Conservation (phyloP, 2,329 filamentous ascomycete species). For the Penicillium sumatraense region DNA sequence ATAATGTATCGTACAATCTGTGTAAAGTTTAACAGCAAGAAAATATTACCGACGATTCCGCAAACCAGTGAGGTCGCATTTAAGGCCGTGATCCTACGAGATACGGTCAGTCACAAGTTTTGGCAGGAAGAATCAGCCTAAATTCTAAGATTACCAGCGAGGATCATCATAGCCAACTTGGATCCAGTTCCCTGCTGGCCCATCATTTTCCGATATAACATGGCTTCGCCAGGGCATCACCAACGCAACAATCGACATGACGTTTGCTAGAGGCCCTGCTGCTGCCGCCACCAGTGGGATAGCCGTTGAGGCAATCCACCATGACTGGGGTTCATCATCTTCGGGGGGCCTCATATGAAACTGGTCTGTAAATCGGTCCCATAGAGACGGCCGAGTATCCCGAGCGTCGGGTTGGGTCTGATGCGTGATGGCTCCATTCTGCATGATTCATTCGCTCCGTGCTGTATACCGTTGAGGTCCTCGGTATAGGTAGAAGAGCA, state of each 20-base stretch:
- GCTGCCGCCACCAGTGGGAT: conserved; percentile 82
- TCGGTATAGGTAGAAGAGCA: not conserved
- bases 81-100: conserved; percentile 67
- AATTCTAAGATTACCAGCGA: conserved; percentile 59
- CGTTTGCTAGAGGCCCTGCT: conserved; percentile 82
- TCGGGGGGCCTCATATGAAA: conserved; percentile 45
- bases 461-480: not conserved
- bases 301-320: conserved; percentile 57
- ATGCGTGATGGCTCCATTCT: conserved; percentile 17
- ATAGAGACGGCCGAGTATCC: conserved; percentile 10
- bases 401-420: conserved; percentile 5
- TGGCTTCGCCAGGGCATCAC: conserved; percentile 74
- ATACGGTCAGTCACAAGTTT: conserved; percentile 5
- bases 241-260: conserved; percentile 86
- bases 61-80: conserved; percentile 79
- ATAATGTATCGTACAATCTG: conserved; percentile 77
- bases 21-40: conserved; percentile 86
- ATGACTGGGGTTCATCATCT: conserved; percentile 50
- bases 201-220: conserved; percentile 49
- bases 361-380: conserved; percentile 25
- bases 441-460: conserved; percentile 18
- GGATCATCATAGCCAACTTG: conserved; percentile 70
- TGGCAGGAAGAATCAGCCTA: not conserved
- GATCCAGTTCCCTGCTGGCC: conserved; percentile 52
- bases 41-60: conserved; percentile 78